Conservation (phyloP, 352 stramenopile genomes). For the Globisporangium paddicum region DNA sequence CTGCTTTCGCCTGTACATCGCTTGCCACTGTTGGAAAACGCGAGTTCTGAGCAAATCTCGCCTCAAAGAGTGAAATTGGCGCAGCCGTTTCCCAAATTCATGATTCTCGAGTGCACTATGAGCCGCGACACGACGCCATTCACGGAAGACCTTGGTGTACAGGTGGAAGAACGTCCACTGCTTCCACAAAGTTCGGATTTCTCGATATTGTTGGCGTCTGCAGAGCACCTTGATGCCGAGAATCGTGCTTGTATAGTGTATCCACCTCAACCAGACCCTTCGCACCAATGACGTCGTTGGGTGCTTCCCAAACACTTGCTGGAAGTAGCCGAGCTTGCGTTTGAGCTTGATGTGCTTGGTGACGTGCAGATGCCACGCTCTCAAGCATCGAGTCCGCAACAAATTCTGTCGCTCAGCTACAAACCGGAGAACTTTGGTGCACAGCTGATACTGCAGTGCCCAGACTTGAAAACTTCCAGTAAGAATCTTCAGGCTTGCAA, state of each 20-base stretch:
- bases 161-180: constrained; percentile 25
- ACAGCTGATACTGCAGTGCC: constrained; percentile 1
- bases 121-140: constrained; percentile 15
- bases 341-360: constrained; percentile 12
- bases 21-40: constrained; percentile 5
- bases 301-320: constrained; percentile 28
- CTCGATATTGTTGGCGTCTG: constrained; percentile 7
- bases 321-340: constrained; percentile 35
- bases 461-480: constrained; percentile 1
- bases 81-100: constrained; percentile 28
- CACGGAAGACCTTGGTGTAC: constrained; percentile 17
- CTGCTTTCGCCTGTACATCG: neutral
- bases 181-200: constrained; percentile 12
- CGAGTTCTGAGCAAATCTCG: neutral
- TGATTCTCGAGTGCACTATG: constrained; percentile 11
- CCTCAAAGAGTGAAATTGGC: constrained; percentile 17
- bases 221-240: neutral
- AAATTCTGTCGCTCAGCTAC: neutral
- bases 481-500: neutral
- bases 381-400: constrained; percentile 3
- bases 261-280: constrained; percentile 31
- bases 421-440: neutral
- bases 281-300: constrained; percentile 21
- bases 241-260: neutral
- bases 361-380: constrained; percentile 14